Percentiles rank a stretch among this genome's conserved stretches.
phyloP scores from a whole-genome alignment of 306 rosid species.

The Senna tora region DNA sequence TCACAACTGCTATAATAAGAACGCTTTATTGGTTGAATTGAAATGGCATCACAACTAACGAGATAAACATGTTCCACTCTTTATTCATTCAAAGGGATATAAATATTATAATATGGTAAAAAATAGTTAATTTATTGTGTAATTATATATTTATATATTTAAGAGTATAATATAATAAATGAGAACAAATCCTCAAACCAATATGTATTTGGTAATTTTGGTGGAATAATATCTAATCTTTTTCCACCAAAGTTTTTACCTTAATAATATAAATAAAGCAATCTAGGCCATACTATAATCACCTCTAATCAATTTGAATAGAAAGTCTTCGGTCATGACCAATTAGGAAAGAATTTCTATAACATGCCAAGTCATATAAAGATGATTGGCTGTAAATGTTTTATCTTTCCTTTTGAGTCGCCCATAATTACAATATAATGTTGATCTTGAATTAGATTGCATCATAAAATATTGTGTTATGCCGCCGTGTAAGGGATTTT shows the following conservation, averaged over 20 bases:
- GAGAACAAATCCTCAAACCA: background rate
- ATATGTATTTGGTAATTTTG: background rate
- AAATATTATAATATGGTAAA: background rate
- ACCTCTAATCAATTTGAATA: too few relatives aligned
- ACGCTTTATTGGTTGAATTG: background rate
- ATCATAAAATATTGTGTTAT: too few relatives aligned
- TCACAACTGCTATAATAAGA: background rate
- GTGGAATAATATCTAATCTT: background rate
- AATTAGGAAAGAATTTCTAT: too few relatives aligned
- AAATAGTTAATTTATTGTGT: background rate
- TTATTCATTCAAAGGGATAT: background rate
- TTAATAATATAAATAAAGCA: too few relatives aligned
- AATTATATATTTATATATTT: background rate
- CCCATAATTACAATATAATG: too few relatives aligned
- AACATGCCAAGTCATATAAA: too few relatives aligned
- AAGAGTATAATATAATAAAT: background rate
- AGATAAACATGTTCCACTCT: background rate
- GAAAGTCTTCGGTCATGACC: too few relatives aligned
- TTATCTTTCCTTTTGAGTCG: too few relatives aligned
- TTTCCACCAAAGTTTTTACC: background rate
- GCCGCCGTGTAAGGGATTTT: too few relatives aligned
- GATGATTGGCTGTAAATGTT: too few relatives aligned
- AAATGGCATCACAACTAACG: background rate
- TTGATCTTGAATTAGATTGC: too few relatives aligned
- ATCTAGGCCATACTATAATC: too few relatives aligned